phyloP scores from a whole-genome alignment of 1,284 basidiomycete genomes.

The Microbotryum intermedium region DNA sequence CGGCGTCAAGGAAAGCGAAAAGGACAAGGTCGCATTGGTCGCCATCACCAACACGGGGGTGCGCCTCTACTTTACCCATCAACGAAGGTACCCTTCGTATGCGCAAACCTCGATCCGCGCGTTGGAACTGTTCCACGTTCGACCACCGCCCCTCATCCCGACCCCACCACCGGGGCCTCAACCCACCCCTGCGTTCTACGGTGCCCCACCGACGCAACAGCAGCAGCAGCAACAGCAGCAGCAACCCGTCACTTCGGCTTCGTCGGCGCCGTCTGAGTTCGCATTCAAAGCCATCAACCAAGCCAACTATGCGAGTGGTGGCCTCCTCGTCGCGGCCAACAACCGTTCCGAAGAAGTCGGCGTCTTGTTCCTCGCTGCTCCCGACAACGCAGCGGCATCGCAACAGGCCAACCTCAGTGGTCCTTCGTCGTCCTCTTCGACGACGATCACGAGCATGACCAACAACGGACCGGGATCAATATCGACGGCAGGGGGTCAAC shows the following conservation, averaged over 20 bases:
- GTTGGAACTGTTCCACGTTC: conserved; percentile 63
- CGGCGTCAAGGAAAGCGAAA: conserved; percentile 39
- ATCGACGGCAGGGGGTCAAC: not conserved
- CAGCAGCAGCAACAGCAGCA: conserved; percentile 8
- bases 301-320: conserved; percentile 50
- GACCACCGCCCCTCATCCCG: conserved; percentile 58
- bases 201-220: not conserved
- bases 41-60: conserved; percentile 59
- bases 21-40: conserved; percentile 55
- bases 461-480: not conserved
- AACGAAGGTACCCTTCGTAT: conserved; percentile 36
- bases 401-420: not conserved
- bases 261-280: conserved; percentile 8
- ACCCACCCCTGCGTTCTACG: conserved; percentile 1
- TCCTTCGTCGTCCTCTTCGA: not conserved
- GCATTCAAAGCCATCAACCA: conserved; percentile 39
- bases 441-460: not conserved
- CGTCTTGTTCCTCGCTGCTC: conserved; percentile 63
- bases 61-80: conserved; percentile 62
- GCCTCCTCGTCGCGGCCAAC: conserved; percentile 49
- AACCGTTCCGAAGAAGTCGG: conserved; percentile 62
- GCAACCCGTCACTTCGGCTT: conserved; percentile 7
- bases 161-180: conserved; percentile 37
- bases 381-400: conserved; percentile 49
- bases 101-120: conserved; percentile 31